Evolutionary conservation across 352 stramenopile species (phyloP).

Genomic region (Globisporangium cederbergense): DNA sequence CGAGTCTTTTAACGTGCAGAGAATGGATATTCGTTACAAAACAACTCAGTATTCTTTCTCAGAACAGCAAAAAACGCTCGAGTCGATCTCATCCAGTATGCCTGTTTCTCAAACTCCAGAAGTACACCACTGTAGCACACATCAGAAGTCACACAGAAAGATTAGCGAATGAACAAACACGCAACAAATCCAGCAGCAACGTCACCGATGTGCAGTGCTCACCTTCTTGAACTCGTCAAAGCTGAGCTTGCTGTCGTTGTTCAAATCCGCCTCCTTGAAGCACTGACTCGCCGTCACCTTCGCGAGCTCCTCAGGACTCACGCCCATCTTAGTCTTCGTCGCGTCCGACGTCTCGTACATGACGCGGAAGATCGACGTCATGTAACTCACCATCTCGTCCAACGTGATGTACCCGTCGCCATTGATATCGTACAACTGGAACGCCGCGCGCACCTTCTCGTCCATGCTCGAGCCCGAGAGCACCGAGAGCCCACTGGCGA

Average conservation of each 20-base stretch:
- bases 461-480: constrained; percentile 85
- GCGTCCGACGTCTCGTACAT: constrained; percentile 87
- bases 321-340: constrained; percentile 70
- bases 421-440: constrained; percentile 86
- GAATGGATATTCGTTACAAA: constrained; percentile 24
- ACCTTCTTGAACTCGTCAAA: constrained; percentile 91
- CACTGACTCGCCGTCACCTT: constrained; percentile 75
- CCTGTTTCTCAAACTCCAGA: constrained; percentile 12
- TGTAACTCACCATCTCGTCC: constrained; percentile 87
- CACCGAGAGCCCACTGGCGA: constrained; percentile 80
- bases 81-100: constrained; percentile 4
- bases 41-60: constrained; percentile 6
- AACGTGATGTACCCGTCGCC: constrained; percentile 81
- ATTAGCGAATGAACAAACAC: not conserved
- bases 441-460: constrained; percentile 81
- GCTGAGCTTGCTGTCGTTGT: constrained; percentile 81
- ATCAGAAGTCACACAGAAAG: constrained; percentile 6
- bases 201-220: constrained; percentile 21
- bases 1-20: constrained; percentile 10
- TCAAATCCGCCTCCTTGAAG: constrained; percentile 84
- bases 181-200: not conserved
- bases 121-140: constrained; percentile 19
- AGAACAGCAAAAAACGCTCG: constrained; percentile 8
- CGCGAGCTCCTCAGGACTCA: constrained; percentile 76
- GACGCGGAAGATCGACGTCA: constrained; percentile 88